A percentile compares a stretch with the other conserved stretches of the same genome.
Conservation (phyloP, 2,329 filamentous ascomycete species). For the Clonostachys solani region DNA sequence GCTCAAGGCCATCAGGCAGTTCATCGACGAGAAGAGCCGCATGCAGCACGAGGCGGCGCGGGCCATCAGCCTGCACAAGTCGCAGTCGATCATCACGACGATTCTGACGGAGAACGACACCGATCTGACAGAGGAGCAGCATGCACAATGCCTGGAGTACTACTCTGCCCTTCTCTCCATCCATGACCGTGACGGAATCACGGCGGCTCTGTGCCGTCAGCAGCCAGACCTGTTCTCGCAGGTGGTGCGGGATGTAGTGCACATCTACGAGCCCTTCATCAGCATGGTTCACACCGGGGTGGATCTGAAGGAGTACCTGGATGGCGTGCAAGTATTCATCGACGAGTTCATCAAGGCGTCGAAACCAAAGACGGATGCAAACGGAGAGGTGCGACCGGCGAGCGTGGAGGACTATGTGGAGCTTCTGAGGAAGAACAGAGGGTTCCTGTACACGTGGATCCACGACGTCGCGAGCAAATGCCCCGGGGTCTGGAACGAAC, state of each 20-base stretch:
- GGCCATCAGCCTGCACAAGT: conserved; percentile 41
- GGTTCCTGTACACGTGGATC: conserved; percentile 63
- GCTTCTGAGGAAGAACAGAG: conserved; percentile 60
- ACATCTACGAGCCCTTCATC: conserved; percentile 72
- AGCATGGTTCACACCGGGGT: conserved; percentile 66
- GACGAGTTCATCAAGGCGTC: conserved; percentile 64
- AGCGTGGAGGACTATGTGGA: conserved; percentile 70
- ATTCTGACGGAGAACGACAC: conserved; percentile 54
- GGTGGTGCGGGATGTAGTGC: conserved; percentile 58
- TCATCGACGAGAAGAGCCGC: conserved; percentile 45
- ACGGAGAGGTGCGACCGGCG: conserved; percentile 30
- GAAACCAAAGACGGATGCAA: conserved; percentile 31
- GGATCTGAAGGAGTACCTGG: conserved; percentile 65
- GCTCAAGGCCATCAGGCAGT: conserved; percentile 54
- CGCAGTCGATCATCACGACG: conserved; percentile 59
- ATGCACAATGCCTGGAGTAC: conserved; percentile 63
- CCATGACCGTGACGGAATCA: conserved; percentile 69
- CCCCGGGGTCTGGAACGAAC: conserved; percentile 58
- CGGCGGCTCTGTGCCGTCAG: conserved; percentile 60
- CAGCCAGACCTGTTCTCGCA: conserved; percentile 71
- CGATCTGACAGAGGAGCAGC: conserved; percentile 54
- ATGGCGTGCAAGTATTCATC: conserved; percentile 64
- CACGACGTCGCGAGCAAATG: conserved; percentile 67
- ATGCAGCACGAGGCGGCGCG: conserved; percentile 56
- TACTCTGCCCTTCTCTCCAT: conserved; percentile 67